A percentile compares a stretch with the other conserved stretches of the same genome.
These are phyloP conservation scores for Exserohilum rostratum DNA, from an alignment of 2,329 filamentous ascomycete species.

Conservation along the genomic window DNA sequence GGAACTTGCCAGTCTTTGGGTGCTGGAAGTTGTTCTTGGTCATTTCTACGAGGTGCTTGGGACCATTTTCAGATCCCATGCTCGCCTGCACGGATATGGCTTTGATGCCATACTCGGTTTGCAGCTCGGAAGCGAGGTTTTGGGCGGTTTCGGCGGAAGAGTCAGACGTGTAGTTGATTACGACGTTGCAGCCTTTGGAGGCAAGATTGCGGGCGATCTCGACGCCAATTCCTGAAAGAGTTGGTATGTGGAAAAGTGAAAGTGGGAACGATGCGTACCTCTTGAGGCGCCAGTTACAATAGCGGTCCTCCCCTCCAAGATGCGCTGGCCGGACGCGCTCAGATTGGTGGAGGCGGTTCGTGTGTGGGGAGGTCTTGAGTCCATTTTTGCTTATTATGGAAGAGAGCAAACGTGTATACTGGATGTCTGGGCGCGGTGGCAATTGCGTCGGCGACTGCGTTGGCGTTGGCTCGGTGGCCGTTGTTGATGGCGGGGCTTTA, in stretches of 20 bases:
- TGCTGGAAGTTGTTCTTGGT: slow-evolving; percentile 65
- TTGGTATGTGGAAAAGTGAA: slow-evolving; percentile 1
- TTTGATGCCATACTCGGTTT: slow-evolving; percentile 63
- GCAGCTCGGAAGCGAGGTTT: slow-evolving; percentile 63
- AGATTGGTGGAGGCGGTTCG: slow-evolving; percentile 51
- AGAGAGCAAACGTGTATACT: slow-evolving; percentile 3
- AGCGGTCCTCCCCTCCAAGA: slow-evolving; percentile 72
- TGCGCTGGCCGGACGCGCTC: slow-evolving; percentile 38
- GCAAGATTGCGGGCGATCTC: slow-evolving; percentile 73
- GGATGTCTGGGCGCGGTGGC: neutral
- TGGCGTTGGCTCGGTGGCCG: neutral
- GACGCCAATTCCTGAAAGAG: slow-evolving; percentile 70
- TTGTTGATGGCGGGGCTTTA: slow-evolving; percentile 29
- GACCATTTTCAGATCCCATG: slow-evolving; percentile 67
- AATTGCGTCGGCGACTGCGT: neutral
- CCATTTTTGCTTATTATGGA: slow-evolving; percentile 39
- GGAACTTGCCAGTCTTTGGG: slow-evolving; percentile 62
- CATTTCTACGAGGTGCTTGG: slow-evolving; percentile 63
- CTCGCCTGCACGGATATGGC: slow-evolving; percentile 73
- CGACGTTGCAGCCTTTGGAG: slow-evolving; percentile 70
- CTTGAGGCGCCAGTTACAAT: slow-evolving; percentile 81
- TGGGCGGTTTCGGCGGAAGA: slow-evolving; percentile 60
- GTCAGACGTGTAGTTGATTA: slow-evolving; percentile 74
- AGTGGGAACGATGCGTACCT: slow-evolving; percentile 57
- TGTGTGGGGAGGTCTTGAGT: slow-evolving; percentile 39